phyloP scores from a whole-genome alignment of 2,329 filamentous ascomycete species.

The Pseudogymnoascus sp. region DNA sequence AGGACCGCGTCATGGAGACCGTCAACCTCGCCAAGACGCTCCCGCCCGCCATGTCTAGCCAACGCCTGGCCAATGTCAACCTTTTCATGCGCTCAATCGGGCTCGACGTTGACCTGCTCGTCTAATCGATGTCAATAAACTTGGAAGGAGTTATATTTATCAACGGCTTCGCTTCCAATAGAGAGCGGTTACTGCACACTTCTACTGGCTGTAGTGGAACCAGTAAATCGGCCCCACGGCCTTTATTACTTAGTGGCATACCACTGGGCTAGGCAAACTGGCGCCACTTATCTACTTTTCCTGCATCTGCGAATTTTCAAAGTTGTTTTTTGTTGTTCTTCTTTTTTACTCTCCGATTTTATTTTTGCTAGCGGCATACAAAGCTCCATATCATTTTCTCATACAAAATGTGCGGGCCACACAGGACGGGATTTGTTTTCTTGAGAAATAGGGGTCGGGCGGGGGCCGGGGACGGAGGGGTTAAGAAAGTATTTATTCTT shows the following conservation, averaged over 20 bases:
- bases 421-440: slow-evolving; percentile 5
- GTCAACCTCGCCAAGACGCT: slow-evolving; percentile 83
- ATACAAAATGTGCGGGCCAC: slow-evolving; percentile 6
- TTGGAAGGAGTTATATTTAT: slow-evolving; percentile 6
- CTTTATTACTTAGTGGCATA: background rate
- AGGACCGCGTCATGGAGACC: slow-evolving; percentile 96
- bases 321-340: background rate
- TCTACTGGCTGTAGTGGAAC: slow-evolving; percentile 3
- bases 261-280: background rate
- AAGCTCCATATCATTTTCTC: slow-evolving; percentile 6
- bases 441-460: background rate
- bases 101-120: slow-evolving; percentile 76
- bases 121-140: slow-evolving; percentile 18
- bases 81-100: slow-evolving; percentile 98
- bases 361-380: slow-evolving; percentile 4
- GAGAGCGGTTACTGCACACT: background rate
- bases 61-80: slow-evolving; percentile 86
- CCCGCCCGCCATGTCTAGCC: slow-evolving; percentile 75
- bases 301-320: background rate
- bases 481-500: slow-evolving; percentile 1
- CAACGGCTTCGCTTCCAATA: slow-evolving; percentile 7
- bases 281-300: background rate
- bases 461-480: background rate
- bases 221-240: background rate
- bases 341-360: background rate